These are phyloP conservation scores for Fusarium begoniae DNA, from an alignment of 2,329 filamentous ascomycete genomes.

Conservation along the genomic window DNA sequence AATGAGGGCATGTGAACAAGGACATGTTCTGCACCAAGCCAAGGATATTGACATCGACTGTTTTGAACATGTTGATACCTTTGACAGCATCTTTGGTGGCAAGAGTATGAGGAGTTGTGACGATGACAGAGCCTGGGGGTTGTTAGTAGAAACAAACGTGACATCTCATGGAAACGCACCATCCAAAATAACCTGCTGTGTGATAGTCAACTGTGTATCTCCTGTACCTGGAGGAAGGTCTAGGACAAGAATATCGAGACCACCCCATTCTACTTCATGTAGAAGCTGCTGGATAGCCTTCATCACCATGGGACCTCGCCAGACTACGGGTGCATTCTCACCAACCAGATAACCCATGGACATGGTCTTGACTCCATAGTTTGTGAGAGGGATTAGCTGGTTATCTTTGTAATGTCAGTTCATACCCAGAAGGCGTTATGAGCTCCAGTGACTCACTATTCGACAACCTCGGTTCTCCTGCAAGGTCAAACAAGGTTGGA, in stretches of 20 bases:
- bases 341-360: constrained; percentile 95
- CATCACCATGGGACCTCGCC: constrained; percentile 97
- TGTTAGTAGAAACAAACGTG: background rate
- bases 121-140: constrained; percentile 75
- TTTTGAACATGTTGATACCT: constrained; percentile 92
- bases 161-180: constrained; percentile 57
- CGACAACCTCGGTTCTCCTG: constrained; percentile 80
- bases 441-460: constrained; percentile 61
- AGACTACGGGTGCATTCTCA: constrained; percentile 85
- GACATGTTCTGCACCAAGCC: constrained; percentile 96
- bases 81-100: constrained; percentile 91
- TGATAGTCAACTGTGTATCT: constrained; percentile 96
- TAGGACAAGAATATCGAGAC: constrained; percentile 86
- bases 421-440: background rate
- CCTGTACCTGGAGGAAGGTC: constrained; percentile 95
- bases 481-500: constrained; percentile 86
- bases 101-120: constrained; percentile 93
- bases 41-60: constrained; percentile 80
- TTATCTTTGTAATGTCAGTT: constrained; percentile 63
- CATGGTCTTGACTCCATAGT: constrained; percentile 98
- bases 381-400: constrained; percentile 85
- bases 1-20: constrained; percentile 82
- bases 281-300: constrained; percentile 96
- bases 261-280: constrained; percentile 94
- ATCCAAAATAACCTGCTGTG: constrained; percentile 90